Conservation (phyloP, 2,329 filamentous ascomycete species). For the Gaeumannomyces sp. region DNA sequence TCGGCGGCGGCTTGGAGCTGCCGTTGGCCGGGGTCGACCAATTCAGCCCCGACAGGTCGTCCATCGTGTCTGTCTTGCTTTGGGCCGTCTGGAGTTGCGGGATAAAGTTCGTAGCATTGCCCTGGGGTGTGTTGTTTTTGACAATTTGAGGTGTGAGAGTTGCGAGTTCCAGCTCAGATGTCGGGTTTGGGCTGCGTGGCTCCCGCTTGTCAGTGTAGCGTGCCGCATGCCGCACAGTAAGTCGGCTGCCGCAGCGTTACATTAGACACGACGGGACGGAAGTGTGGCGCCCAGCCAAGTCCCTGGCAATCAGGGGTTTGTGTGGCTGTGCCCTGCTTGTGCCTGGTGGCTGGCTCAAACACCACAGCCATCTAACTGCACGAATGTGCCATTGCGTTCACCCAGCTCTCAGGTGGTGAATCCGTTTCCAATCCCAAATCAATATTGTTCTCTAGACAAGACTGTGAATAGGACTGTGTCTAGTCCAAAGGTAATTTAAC, state of each 20-base stretch:
- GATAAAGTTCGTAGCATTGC: not conserved
- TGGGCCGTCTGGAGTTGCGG: not conserved
- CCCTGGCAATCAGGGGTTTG: not conserved
- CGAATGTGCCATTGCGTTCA: not conserved
- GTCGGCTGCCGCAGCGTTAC: not conserved
- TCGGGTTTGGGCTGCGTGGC: not conserved
- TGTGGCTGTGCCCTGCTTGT: not conserved
- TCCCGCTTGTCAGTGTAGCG: no score
- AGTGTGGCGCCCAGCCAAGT: not conserved
- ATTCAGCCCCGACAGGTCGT: constrained; percentile 55
- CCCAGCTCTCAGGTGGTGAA: no score
- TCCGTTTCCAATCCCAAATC: not conserved
- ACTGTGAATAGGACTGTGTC: not conserved
- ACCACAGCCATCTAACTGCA: not conserved
- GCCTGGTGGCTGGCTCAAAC: not conserved
- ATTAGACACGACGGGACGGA: not conserved
- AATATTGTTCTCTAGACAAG: not conserved
- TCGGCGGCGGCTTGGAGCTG: constrained; percentile 35
- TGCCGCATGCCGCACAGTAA: not conserved
- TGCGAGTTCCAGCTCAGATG: not conserved
- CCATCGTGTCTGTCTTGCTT: constrained; percentile 38
- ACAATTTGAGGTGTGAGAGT: not conserved
- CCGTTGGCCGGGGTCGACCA: constrained; percentile 40
- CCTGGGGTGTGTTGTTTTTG: not conserved
- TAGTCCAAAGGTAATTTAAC: not conserved